Evolutionary conservation across 2,329 filamentous ascomycete genomes (phyloP).

Genomic region (Pestalotiopsis sp.): DNA sequence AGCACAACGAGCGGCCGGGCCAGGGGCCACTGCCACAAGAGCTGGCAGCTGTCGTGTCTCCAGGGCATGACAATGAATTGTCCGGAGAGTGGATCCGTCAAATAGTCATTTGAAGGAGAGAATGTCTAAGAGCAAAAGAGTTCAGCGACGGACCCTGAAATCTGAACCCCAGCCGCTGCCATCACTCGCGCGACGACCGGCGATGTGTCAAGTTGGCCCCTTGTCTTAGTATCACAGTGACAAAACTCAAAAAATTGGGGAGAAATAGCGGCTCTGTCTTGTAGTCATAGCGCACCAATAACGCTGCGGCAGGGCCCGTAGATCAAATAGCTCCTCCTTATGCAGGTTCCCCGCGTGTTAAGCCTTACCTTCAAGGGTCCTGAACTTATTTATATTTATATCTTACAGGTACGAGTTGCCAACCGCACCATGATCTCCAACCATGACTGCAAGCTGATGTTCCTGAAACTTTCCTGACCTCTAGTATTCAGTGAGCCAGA

Average conservation of each 20-base stretch:
- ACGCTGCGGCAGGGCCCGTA: not conserved
- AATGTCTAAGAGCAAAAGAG: not conserved
- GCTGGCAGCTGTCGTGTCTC: not conserved
- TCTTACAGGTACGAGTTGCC: not conserved
- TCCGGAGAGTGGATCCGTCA: not conserved
- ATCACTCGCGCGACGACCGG: not conserved
- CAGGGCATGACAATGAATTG: conserved; percentile 5
- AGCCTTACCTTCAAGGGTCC: not conserved
- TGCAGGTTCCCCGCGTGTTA: not conserved
- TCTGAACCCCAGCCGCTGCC: not conserved
- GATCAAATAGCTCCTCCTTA: not conserved
- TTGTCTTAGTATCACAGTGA: not conserved
- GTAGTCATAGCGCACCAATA: not conserved
- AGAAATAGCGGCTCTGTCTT: not conserved
- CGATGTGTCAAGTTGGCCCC: not conserved
- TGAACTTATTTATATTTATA: not conserved
- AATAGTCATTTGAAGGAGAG: not conserved
- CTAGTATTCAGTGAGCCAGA: not conserved
- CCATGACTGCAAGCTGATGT: not conserved
- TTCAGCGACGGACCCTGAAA: not conserved
- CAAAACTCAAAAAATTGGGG: not conserved
- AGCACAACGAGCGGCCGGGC: not conserved
- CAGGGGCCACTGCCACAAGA: not conserved
- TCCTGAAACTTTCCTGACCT: not conserved
- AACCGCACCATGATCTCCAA: not conserved